Conservation (phyloP, 2,329 filamentous ascomycete species). For the Aureobasidium mangrovei region DNA sequence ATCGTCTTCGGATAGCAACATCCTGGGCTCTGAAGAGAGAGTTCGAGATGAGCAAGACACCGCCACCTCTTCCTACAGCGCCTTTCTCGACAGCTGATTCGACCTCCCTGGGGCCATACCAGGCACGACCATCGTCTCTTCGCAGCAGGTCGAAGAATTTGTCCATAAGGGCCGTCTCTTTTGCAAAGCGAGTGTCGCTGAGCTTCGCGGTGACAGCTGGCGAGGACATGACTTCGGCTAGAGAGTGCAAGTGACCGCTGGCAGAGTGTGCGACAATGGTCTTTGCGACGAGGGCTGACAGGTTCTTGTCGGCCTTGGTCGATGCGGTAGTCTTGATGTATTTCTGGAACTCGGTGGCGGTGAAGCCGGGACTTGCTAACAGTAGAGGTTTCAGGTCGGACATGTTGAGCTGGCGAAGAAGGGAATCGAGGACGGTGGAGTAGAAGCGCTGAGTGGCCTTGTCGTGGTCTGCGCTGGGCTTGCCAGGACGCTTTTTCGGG, state of each 20-base stretch:
- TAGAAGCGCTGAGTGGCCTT: constrained; percentile 59
- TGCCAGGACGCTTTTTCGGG: constrained; percentile 57
- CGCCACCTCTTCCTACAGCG: constrained; percentile 78
- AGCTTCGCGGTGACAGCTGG: constrained; percentile 69
- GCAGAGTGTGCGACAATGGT: constrained; percentile 71
- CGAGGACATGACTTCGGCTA: constrained; percentile 79
- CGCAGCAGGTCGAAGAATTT: constrained; percentile 69
- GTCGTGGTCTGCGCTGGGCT: constrained; percentile 49
- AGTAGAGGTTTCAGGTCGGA: constrained; percentile 61
- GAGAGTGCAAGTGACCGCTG: constrained; percentile 75
- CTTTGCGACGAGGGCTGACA: constrained; percentile 54
- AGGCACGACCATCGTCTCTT: constrained; percentile 77
- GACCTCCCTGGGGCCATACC: constrained; percentile 80
- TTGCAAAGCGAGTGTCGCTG: constrained; percentile 78
- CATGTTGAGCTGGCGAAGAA: constrained; percentile 73
- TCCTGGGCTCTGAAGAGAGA: constrained; percentile 77
- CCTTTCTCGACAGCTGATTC: constrained; percentile 76
- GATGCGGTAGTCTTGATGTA: constrained; percentile 57
- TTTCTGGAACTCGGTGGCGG: constrained; percentile 69
- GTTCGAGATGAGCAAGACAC: constrained; percentile 78
- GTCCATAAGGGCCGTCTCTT: constrained; percentile 78
- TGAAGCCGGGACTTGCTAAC: constrained; percentile 82
- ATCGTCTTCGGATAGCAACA: constrained; percentile 64
- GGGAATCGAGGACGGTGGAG: constrained; percentile 63
- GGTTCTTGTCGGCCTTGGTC: constrained; percentile 61